Evolutionary conservation across 176 grass and related monocot species (phyloP).

Genomic region (Musa acuminata): DNA sequence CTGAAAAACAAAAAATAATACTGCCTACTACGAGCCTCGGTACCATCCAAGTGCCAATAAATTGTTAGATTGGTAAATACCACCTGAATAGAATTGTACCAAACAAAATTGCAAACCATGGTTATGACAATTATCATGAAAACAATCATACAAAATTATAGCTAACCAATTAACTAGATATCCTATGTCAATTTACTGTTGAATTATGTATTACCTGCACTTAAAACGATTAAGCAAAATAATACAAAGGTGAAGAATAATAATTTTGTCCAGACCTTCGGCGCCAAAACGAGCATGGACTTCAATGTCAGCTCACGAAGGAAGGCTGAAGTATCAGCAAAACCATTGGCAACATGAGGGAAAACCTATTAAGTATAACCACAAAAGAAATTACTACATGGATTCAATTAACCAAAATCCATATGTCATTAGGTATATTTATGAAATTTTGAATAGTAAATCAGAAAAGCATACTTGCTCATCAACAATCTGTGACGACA

Average conservation of each 20-base stretch:
- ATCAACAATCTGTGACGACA: conserved; percentile 88
- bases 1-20: no score
- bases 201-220: no score
- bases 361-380: conserved; percentile 55
- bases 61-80: no score
- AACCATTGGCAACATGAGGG: conserved; percentile 93
- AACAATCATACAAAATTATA: no score
- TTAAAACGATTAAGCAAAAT: no score
- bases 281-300: conserved; percentile 90
- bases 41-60: no score
- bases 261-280: conserved; percentile 43
- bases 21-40: no score
- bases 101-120: no score
- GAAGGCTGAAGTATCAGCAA: conserved; percentile 83
- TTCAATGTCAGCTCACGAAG: conserved; percentile 95
- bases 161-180: no score
- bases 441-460: neutral
- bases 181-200: no score
- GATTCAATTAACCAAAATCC: neutral
- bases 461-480: conserved; percentile 64
- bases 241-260: neutral
- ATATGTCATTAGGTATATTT: neutral
- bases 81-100: no score
- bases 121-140: no score
- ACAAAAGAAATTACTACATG: neutral